phyloP scores from a whole-genome alignment of 352 stramenopile species.

The Phytophthora sojae region DNA sequence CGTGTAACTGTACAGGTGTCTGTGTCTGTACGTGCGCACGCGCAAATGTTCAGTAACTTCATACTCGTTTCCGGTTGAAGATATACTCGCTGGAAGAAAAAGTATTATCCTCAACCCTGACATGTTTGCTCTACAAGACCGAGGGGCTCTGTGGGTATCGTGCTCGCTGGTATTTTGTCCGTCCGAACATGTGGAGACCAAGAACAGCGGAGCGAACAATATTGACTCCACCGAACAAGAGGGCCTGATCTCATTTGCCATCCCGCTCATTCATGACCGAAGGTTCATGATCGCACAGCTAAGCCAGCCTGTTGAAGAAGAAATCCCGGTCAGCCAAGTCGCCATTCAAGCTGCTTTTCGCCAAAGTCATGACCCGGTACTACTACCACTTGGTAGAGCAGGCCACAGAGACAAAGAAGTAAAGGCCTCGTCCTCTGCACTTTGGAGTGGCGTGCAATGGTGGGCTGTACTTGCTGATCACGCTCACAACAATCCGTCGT shows the following conservation, averaged over 20 bases:
- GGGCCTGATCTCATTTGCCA: constrained; percentile 37
- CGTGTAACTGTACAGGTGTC: constrained; percentile 22
- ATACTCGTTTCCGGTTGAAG: constrained; percentile 47
- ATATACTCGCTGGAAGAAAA: constrained; percentile 21
- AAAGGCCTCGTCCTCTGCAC: constrained; percentile 16
- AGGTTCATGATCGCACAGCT: constrained; percentile 47
- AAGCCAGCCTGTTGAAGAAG: constrained; percentile 40
- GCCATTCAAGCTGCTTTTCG: constrained; percentile 46
- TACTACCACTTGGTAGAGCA: constrained; percentile 22
- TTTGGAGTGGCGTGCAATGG: constrained; percentile 46
- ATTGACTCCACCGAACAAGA: neutral
- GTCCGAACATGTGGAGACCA: neutral
- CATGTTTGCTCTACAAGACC: constrained; percentile 33
- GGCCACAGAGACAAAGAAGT: neutral
- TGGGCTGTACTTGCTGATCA: constrained; percentile 50
- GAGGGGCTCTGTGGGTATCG: constrained; percentile 40
- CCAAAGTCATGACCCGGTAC: constrained; percentile 40
- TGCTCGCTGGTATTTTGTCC: constrained; percentile 56
- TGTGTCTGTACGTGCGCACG: constrained; percentile 48
- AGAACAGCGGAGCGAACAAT: neutral
- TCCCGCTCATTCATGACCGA: constrained; percentile 44
- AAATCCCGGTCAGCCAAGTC: constrained; percentile 43
- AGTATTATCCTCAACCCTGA: constrained; percentile 44
- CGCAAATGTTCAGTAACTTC: constrained; percentile 34
- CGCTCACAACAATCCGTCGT: constrained; percentile 35